phyloP scores from a whole-genome alignment of 163 green algal species.

The Chlorella variabilis region DNA sequence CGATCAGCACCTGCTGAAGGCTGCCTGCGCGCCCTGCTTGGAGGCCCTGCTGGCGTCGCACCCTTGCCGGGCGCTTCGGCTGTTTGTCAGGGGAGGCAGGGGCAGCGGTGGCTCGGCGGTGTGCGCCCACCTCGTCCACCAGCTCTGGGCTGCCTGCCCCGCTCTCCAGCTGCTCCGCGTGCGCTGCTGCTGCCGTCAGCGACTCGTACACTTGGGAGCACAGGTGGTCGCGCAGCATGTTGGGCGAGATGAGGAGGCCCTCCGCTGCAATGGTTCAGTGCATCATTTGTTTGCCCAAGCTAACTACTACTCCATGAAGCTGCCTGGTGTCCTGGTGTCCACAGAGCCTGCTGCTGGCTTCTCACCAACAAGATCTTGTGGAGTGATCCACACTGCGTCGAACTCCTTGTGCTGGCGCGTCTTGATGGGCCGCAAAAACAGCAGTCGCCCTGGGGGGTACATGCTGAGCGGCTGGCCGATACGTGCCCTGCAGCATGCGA shows the following conservation, averaged over 20 bases:
- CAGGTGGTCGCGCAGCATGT: slow-evolving; percentile 46
- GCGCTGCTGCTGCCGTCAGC: neutral
- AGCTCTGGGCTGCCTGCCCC: neutral
- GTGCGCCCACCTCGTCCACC: neutral
- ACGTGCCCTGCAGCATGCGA: neutral
- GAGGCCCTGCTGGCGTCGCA: neutral
- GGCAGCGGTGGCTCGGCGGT: neutral
- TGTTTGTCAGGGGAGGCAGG: neutral
- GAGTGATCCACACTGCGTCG: slow-evolving; percentile 46
- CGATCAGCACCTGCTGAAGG: slow-evolving; percentile 28
- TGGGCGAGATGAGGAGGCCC: slow-evolving; percentile 45
- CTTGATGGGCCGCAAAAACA: slow-evolving; percentile 70
- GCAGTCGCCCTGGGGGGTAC: slow-evolving; percentile 57
- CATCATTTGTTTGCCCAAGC: no score
- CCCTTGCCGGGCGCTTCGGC: neutral
- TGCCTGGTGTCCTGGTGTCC: no score
- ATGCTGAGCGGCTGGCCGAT: slow-evolving; percentile 49
- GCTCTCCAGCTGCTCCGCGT: neutral
- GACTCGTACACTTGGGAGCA: slow-evolving; percentile 12
- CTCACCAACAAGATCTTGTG: slow-evolving; percentile 49
- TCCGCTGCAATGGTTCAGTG: slow-evolving; percentile 23
- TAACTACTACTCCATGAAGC: no score
- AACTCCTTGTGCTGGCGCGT: slow-evolving; percentile 30
- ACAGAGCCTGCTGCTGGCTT: no score
- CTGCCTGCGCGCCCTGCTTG: slow-evolving; percentile 21